phyloP scores from a whole-genome alignment of 1,284 basidiomycete species.

The Tilletia setariae region DNA sequence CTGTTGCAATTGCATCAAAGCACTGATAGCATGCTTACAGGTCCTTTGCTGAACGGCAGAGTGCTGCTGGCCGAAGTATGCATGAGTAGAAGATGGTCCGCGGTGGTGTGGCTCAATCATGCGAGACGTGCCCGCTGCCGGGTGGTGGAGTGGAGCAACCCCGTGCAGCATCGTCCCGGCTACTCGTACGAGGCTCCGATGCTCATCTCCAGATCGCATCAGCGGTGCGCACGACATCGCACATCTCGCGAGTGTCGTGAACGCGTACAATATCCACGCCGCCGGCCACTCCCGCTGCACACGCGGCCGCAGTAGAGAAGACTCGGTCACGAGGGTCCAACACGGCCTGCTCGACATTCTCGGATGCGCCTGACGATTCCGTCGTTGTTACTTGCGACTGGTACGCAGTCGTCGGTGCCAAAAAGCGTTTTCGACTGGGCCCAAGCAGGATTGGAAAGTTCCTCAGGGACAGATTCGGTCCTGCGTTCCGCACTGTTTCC shows the following conservation, averaged over 20 bases:
- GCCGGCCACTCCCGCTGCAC: constrained; percentile 68
- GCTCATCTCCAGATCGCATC: constrained; percentile 58
- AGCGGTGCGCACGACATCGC: constrained; percentile 63
- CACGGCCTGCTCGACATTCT: constrained; percentile 32
- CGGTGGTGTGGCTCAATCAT: too few species aligned
- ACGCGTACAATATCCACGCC: constrained; percentile 74
- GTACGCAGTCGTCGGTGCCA: constrained; percentile 37
- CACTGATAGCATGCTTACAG: too few species aligned
- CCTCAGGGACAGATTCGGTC: constrained; percentile 29
- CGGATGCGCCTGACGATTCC: too few species aligned
- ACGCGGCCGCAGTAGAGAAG: constrained; percentile 77
- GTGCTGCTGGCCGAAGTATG: too few species aligned
- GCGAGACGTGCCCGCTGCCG: too few species aligned
- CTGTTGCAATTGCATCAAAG: too few species aligned
- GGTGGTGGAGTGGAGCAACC: too few species aligned
- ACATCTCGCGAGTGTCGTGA: constrained; percentile 74
- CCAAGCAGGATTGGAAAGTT: constrained; percentile 47
- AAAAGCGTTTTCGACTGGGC: constrained; percentile 47
- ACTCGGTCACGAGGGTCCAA: constrained; percentile 66
- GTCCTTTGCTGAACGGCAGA: too few species aligned
- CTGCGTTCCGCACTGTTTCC: not conserved
- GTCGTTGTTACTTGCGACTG: not conserved
- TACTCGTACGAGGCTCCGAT: too few species aligned
- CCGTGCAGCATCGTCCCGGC: too few species aligned
- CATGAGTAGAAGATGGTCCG: too few species aligned